Evolutionary conservation across 1,139 yeast species (phyloP), one percentile per base, ranked within the genome.

Genomic region (Nakaseomyces delphensis): DNA sequence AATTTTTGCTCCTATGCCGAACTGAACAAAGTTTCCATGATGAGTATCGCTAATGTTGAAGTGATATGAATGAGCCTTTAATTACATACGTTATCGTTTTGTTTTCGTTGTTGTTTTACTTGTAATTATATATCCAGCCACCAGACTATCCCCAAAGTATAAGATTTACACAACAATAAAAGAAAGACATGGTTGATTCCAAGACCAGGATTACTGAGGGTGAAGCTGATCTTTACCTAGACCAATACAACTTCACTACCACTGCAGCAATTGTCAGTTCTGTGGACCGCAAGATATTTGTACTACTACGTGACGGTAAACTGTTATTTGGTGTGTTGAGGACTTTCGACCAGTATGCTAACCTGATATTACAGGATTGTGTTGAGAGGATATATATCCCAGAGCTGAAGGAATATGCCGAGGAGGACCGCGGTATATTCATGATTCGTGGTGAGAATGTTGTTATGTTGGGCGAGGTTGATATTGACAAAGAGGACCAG

Each of bases 371-470:
- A 50, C 97, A 93, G 64, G 95, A 89, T 59, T 79, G 96, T 13
- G 69, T 79, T 40, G 97, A 93, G 62, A 76, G 96, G 62, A 77
- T 91, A 55, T 87, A 83, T 63, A 67, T 81, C 50, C 63, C 65
- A 21, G 65, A 71, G 42, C 62, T 71, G 55, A 55, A 71, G 53
- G 47, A 54, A 37, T 91, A 79, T 60, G 95, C 85, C 5, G 96
- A 91, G 62, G 70, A 69, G 20, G 73, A 74, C 45, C 74, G 86
- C 43, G 95, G 95, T 1, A 86, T 86, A 41, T 83, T 81, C 58
- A 77, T 93, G 70, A 83, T 93, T 31, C 83, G 98, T 66, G 98
- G 99, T 49, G 99, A 91, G 64, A 91, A 91, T 57, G 94, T 91
- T 13, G 94, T 89, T n/a, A 77, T 89, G 78, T 66, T 91, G 64